Evolutionary conservation across 2,329 filamentous ascomycete species (phyloP), one percentile per base, ranked within the genome.

Genomic region (Fusarium armeniacum): DNA sequence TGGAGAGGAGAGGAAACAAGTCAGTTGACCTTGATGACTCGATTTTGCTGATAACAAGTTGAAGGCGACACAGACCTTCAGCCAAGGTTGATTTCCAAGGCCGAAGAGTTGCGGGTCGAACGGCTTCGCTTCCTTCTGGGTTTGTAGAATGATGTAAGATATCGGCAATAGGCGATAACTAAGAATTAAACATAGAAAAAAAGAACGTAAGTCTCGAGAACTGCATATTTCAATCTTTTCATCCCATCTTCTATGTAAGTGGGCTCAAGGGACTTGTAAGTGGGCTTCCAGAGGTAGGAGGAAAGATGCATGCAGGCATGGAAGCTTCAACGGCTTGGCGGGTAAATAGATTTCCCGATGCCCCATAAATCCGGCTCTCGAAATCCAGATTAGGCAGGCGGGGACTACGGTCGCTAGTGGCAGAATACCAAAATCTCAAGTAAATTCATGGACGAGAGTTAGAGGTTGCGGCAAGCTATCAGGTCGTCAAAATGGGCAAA

Each of bases 401-500:
- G 73, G 8, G 72, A 73, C 61, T 69, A 75, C 75, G 77, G 78
- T 79, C 72, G 62, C 36, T 4, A 16, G 10, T 44, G 79, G 79
- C 80, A 81, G 76, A 78, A 81, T 71, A 60, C 69, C 72, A 75
- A 79, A 81, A 78, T 76, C 70, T 77, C 75, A 69, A 74, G 68
- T 64, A 72, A 70, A 65, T 70, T 66, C 62, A 67, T 65, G 41
- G 57, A 41, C 18, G 44, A 55, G 40, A 57, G 47, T 52, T 67
- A 56, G 28, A 61, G 62, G 59, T 66, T 64, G 65, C 63, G 72
- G 65, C 65, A 69, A 67, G 64, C 54, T 67, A 22, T 38, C 47
- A 62, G 58, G 63, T 66, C 56, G 60, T 74, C 58, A 73, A 65
- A 46, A 86, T 86, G 84, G 79, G 77, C 28, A 87, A 86, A 76